Percentiles rank a stretch among this genome's conserved stretches.
phyloP scores from a whole-genome alignment of 441 rosid species.

The Euphorbia schlechtendalii region DNA sequence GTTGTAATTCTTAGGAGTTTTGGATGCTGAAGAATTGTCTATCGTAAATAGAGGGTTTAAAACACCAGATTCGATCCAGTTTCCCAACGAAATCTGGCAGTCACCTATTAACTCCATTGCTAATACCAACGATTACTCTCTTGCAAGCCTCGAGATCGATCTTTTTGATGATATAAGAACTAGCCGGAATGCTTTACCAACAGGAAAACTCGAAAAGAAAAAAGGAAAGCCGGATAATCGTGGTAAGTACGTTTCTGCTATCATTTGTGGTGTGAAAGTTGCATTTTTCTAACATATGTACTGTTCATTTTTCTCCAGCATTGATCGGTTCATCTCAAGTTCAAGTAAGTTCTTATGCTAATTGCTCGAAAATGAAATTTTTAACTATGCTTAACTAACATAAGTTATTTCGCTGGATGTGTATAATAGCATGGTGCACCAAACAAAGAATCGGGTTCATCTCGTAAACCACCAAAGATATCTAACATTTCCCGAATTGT shows the following conservation, averaged over 20 bases:
- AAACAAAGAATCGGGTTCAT: conserved; percentile 16
- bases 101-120: conserved; percentile 29
- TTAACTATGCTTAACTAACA: conserved; percentile 15
- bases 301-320: conserved; percentile 8
- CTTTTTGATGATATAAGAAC: conserved; percentile 44
- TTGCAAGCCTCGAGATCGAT: conserved; percentile 49
- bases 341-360: conserved; percentile 23
- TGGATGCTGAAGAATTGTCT: conserved; percentile 57
- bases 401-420: conserved; percentile 6
- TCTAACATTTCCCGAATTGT: conserved; percentile 7
- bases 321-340: conserved; percentile 18
- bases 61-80: conserved; percentile 17
- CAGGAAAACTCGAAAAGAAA: conserved; percentile 16
- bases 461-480: conserved; percentile 27
- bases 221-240: conserved; percentile 16
- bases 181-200: conserved; percentile 18
- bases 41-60: conserved; percentile 46
- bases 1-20: conserved; percentile 38
- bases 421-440: conserved; percentile 22
- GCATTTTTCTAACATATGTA: not conserved
- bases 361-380: not conserved
- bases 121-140: conserved; percentile 31
- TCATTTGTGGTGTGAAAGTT: not conserved
- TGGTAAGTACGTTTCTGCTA: conserved; percentile 21
- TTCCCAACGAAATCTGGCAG: conserved; percentile 28